Percentiles rank a stretch among this genome's conserved stretches.
phyloP scores from a whole-genome alignment of 768 basidiomycete species.

The Mycena maculata region DNA sequence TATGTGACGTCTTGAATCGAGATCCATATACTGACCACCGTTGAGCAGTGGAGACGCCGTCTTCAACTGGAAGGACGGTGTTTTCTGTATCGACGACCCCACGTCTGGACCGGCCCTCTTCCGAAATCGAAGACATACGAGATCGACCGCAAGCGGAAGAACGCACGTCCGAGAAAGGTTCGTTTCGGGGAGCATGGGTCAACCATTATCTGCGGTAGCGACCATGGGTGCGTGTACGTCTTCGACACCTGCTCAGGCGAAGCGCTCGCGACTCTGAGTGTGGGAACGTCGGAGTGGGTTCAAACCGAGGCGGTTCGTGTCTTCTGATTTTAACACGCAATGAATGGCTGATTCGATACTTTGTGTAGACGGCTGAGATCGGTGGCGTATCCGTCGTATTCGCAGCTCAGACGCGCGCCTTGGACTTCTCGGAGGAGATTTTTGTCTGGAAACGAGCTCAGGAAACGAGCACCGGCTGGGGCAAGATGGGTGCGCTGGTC shows the following conservation, averaged over 20 bases:
- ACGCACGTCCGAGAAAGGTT: constrained; percentile 10
- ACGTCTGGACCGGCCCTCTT: constrained; percentile 15
- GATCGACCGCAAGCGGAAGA: background rate
- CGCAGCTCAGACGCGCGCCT: constrained; percentile 12
- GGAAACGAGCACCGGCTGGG: constrained; percentile 3
- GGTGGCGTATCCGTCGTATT: constrained; percentile 13
- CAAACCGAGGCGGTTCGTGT: constrained; percentile 10
- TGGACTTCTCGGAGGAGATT: constrained; percentile 12
- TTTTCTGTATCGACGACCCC: constrained; percentile 18
- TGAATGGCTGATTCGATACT: background rate
- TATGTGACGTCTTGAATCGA: background rate
- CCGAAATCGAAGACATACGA: constrained; percentile 8
- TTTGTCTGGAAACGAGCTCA: constrained; percentile 18
- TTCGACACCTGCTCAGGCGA: constrained; percentile 13
- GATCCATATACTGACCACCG: background rate
- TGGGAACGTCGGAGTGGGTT: constrained; percentile 15
- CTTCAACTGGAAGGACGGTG: constrained; percentile 17
- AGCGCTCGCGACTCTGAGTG: constrained; percentile 4
- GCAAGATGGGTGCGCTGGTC: constrained; percentile 2
- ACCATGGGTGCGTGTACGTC: constrained; percentile 19
- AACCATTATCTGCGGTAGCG: constrained; percentile 8
- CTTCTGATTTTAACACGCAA: background rate
- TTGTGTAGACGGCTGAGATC: constrained; percentile 6
- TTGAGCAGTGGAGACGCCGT: constrained; percentile 5
- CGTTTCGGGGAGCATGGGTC: constrained; percentile 10